Evolutionary conservation across 2,329 filamentous ascomycete genomes (phyloP).

Genomic region (Stylonectria norvegica): DNA sequence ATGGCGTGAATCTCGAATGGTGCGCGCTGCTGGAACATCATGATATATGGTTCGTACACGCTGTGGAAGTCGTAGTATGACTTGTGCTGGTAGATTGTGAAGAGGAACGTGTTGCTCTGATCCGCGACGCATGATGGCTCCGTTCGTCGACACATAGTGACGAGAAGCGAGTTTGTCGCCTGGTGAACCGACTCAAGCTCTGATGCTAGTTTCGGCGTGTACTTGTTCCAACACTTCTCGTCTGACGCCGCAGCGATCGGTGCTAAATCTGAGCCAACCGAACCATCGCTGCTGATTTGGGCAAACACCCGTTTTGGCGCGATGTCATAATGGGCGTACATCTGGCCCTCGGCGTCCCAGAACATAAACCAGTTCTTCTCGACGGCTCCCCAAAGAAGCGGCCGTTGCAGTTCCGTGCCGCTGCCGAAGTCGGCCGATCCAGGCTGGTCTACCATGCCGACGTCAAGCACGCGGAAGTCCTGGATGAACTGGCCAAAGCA

Average conservation of each 20-base stretch:
- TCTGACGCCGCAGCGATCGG: conserved; percentile 36
- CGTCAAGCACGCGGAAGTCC: conserved; percentile 47
- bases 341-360: conserved; percentile 47
- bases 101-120: conserved; percentile 50
- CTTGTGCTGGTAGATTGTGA: conserved; percentile 56
- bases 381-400: conserved; percentile 39
- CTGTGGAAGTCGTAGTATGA: conserved; percentile 45
- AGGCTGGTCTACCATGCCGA: conserved; percentile 35
- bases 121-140: conserved; percentile 42
- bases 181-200: conserved; percentile 52
- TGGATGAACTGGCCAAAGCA: conserved; percentile 58
- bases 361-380: conserved; percentile 65
- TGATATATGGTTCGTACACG: conserved; percentile 54
- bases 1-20: conserved; percentile 52
- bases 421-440: conserved; percentile 35
- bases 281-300: conserved; percentile 42
- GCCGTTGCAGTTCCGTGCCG: conserved; percentile 51
- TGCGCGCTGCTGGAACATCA: conserved; percentile 45
- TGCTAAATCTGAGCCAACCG: conserved; percentile 46
- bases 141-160: conserved; percentile 51
- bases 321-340: conserved; percentile 54
- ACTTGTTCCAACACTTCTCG: conserved; percentile 42
- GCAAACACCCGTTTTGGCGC: conserved; percentile 49
- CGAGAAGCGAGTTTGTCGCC: conserved; percentile 54
- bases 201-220: conserved; percentile 38